Evolutionary conservation across 768 basidiomycete species (phyloP).

Genomic region (Sistotremastrum niveocremeum): DNA sequence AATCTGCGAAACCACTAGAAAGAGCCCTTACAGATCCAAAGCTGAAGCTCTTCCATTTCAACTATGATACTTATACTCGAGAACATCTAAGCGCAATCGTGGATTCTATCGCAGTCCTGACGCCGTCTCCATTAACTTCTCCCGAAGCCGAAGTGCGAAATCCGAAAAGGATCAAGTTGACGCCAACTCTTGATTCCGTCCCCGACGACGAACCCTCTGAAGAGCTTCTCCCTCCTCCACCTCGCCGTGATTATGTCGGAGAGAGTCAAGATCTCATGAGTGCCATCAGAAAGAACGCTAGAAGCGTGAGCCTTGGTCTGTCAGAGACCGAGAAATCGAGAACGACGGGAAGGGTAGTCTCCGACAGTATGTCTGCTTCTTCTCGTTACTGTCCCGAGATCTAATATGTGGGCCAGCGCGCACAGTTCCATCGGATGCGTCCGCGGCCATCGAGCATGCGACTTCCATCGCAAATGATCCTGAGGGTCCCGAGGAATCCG

Average conservation of each 20-base stretch:
- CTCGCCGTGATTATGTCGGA: constrained; percentile 57
- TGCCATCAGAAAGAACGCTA: no score
- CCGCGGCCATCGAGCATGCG: no score
- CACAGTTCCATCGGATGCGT: no score
- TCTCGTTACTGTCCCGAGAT: no score
- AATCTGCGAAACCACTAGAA: constrained; percentile 19
- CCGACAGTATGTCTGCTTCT: no score
- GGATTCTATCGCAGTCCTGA: constrained; percentile 82
- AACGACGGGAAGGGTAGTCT: no score
- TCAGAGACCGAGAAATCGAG: no score
- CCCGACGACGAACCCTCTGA: constrained; percentile 35
- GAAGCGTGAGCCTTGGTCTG: no score
- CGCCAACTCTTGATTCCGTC: constrained; percentile 47
- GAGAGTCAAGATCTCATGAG: constrained; percentile 63
- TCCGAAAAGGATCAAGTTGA: constrained; percentile 70
- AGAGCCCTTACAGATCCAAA: constrained; percentile 50
- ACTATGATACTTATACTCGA: constrained; percentile 93
- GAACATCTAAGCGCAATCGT: constrained; percentile 90
- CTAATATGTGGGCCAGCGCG: no score
- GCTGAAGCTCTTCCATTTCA: constrained; percentile 79
- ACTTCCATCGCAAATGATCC: no score
- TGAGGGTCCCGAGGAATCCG: no score
- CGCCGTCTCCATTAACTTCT: constrained; percentile 39
- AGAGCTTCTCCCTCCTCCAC: constrained; percentile 33
- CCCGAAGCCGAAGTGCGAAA: constrained; percentile 44